phyloP scores from a whole-genome alignment of 805 yeast genomes.

The Wickerhamiella domercqiae region DNA sequence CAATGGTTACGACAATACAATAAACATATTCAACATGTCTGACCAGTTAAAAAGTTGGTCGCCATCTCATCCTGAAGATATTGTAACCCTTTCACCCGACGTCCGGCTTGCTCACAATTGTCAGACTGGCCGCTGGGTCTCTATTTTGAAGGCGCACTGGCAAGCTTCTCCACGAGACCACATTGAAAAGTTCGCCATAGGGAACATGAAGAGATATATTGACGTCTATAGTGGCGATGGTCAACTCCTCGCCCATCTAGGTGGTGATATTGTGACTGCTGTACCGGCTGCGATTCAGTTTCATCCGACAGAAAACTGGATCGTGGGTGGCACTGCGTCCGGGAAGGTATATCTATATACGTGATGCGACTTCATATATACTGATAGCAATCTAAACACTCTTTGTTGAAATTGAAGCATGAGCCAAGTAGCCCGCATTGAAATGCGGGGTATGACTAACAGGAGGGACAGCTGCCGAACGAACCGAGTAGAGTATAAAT shows the following conservation, averaged over 20 bases:
- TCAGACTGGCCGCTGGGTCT: constrained; percentile 95
- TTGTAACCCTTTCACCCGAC: constrained; percentile 37
- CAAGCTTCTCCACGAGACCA: constrained; percentile 57
- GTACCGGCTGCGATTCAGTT: constrained; percentile 82
- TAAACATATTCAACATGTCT: constrained; percentile 48
- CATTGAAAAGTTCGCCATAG: constrained; percentile 73
- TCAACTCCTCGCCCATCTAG: constrained; percentile 58
- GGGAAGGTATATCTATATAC: constrained; percentile 61
- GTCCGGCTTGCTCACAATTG: constrained; percentile 72
- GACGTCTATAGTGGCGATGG: constrained; percentile 75
- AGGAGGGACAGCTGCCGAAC: too few relatives aligned
- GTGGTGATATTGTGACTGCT: constrained; percentile 51
- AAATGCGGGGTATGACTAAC: too few relatives aligned
- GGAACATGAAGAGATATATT: constrained; percentile 77
- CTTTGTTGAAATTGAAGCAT: too few relatives aligned
- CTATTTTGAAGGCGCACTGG: constrained; percentile 80
- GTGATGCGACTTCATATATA: too few relatives aligned
- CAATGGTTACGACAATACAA: constrained; percentile 84
- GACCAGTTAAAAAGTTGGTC: constrained; percentile 19
- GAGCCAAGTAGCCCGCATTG: too few relatives aligned
- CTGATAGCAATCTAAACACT: too few relatives aligned
- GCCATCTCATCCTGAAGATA: constrained; percentile 5
- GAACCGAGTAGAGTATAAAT: too few relatives aligned
- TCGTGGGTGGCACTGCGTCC: constrained; percentile 86
- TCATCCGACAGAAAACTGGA: constrained; percentile 81